Percentiles rank a stretch among this genome's conserved stretches.
Conservation (phyloP, 2,329 filamentous ascomycete species). For the Chrysosporium keratinophilum region DNA sequence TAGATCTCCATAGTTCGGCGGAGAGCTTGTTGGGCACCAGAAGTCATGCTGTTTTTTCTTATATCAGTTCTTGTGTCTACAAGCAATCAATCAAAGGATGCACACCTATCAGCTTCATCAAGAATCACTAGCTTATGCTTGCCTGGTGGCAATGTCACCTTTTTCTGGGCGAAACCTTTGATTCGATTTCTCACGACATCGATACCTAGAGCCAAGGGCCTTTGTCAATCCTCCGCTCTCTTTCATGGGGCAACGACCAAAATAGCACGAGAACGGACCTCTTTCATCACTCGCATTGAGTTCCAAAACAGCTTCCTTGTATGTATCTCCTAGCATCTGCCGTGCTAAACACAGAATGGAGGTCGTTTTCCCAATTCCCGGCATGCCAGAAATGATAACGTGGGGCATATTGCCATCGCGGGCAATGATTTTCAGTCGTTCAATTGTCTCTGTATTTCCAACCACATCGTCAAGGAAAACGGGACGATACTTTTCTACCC, state of each 20-base stretch:
- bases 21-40: slow-evolving; percentile 88
- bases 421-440: slow-evolving; percentile 93
- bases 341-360: slow-evolving; percentile 86
- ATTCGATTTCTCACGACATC: slow-evolving; percentile 95
- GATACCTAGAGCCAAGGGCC: slow-evolving; percentile 51
- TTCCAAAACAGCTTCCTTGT: slow-evolving; percentile 95
- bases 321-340: slow-evolving; percentile 80
- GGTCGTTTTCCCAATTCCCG: slow-evolving; percentile 96
- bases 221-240: background rate
- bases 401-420: slow-evolving; percentile 99
- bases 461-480: slow-evolving; percentile 94
- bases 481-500: slow-evolving; percentile 97
- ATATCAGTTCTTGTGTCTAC: background rate
- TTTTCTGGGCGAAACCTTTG: slow-evolving; percentile 98
- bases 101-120: slow-evolving; percentile 79
- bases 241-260: background rate
- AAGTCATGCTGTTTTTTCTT: slow-evolving; percentile 63
- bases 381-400: slow-evolving; percentile 98
- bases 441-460: slow-evolving; percentile 94
- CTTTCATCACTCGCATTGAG: slow-evolving; percentile 94
- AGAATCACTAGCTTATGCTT: slow-evolving; percentile 95
- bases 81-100: background rate
- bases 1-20: slow-evolving; percentile 98
- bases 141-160: slow-evolving; percentile 83
- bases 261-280: slow-evolving; percentile 39